Base-by-base conservation (phyloP, 176 grass and related monocot species). In the Oryza brachyantha region DNA sequence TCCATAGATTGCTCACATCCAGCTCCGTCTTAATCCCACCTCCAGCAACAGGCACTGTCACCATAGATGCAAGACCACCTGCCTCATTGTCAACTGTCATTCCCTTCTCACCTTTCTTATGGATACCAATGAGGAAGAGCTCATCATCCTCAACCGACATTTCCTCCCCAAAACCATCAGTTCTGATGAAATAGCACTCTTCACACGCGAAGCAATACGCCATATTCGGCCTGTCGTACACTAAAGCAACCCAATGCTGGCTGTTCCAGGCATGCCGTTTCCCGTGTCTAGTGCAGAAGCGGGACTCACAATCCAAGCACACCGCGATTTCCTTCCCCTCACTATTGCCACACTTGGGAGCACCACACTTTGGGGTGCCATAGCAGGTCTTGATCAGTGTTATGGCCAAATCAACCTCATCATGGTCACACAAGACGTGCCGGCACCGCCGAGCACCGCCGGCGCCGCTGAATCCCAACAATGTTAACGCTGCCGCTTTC, bases 251-350 rank as follows among this genome's bases (percentile, higher is more conserved):
- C 21, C 21, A 57, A 22, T 97, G 93, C 21, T 34, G 43, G 26
- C 9, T 29, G n/a, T 8, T 38, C 78, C 34, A 42, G 32, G 13
- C 73, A 61, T 5, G 80, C 41, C 24, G 26, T 27, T 32, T 86
- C 79, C 13, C 63, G 68, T 7, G 68, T 90, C 61, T 70, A 7
- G 48, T 59, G 25, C 95, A 98, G 37, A 81, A 80, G 57, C 60
- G 64, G 27, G 35, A 79, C 31, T 58, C 27, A 64, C 89, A 98
- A 24, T 92, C 85, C 35, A 90, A 84, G 87, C 95, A 94, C 27
- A 92, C 83, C 92, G 90, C 22, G 40, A 70, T 27, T 69, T 37
- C 37, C 24, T 28, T 89, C 42, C 40, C 63, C 24, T 26, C 59
- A 16, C 69, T n/a, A 5, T 42, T 24, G 3, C 50, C 42, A 14